Evolutionary conservation across 2,329 filamentous ascomycete genomes (phyloP), one percentile per base, ranked within the genome.

Genomic region (Fusarium sublunatum): DNA sequence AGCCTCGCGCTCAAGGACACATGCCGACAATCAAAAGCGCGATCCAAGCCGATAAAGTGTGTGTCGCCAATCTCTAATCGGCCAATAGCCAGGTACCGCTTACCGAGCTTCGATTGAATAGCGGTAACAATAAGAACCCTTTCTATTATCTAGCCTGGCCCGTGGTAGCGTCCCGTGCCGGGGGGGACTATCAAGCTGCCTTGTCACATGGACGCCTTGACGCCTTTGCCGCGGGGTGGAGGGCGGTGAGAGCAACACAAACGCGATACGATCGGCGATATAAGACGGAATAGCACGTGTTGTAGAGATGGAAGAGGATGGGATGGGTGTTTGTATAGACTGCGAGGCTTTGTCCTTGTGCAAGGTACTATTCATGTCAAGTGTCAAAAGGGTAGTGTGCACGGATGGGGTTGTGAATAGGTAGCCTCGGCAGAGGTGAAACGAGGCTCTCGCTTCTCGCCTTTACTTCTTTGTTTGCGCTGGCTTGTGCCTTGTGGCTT

Each of bases 91-190:
- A 39, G 9, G 28, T 54, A 31, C n/a, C 24, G 26, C 7, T 55
- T 47, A 13, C 28, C 46, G 42, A 61, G 19, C 7, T 29, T 49
- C 31, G 31, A 25, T 49, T 46, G 40, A 65, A 61, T 47, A 47
- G 38, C 45, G 35, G 57, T 39, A 53, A 62, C 43, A 58, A 51
- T 58, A 65, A 32, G 44, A 19, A 58, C 28, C 32, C 50, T 19
- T 7, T 45, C 15, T 47, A 35, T 58, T 54, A 54, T 65, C 47
- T 65, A 50, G 57, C 38, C 36, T 65, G 41, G 44, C 61, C 61
- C 61, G 52, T 65, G 61, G 44, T 54, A 24, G 28, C 61, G 61
- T 63, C 61, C 61, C 61, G 61, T 65, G 61, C 61, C 61, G 52
- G 32, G 22, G 22, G 31, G 35, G 24, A 38, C 22, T 45, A 59